phyloP scores from a whole-genome alignment of 2,329 filamentous ascomycete genomes.

The Dryadomyces quercivorus region DNA sequence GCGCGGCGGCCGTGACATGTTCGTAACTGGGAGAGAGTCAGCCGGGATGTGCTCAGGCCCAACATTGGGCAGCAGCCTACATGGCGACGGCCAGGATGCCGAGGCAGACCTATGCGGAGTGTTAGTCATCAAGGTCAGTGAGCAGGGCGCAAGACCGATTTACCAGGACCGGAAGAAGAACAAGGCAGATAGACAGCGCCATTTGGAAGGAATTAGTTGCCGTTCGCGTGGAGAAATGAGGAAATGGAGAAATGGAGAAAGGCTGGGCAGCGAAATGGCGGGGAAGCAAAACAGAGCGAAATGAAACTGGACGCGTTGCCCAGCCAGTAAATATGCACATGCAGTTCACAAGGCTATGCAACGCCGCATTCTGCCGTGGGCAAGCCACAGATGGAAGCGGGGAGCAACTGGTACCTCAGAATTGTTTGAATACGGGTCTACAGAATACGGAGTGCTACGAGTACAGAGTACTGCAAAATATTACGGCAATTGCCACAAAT shows the following conservation, averaged over 20 bases:
- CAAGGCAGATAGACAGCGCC: neutral
- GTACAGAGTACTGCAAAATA: neutral
- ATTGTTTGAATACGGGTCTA: too few relatives aligned
- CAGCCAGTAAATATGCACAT: neutral
- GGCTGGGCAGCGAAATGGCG: neutral
- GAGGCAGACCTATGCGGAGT: neutral
- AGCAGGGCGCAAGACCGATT: neutral
- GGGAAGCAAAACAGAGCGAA: neutral
- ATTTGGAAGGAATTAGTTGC: neutral
- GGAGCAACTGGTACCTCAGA: too few relatives aligned
- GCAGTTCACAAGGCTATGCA: neutral
- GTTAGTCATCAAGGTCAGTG: neutral
- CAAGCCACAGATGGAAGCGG: too few relatives aligned
- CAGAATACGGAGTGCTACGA: too few relatives aligned
- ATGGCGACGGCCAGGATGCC: slow-evolving; percentile 2
- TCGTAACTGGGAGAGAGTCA: slow-evolving; percentile 8
- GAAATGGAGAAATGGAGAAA: too few relatives aligned
- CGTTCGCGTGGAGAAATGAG: neutral
- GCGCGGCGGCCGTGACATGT: slow-evolving; percentile 3
- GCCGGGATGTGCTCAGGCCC: neutral
- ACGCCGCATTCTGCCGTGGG: neutral
- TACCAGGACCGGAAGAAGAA: neutral
- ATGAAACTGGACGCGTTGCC: too few relatives aligned
- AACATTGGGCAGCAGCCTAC: neutral
- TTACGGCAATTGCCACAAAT: too few relatives aligned